Percentiles rank a stretch among this genome's conserved stretches.
phyloP scores from a whole-genome alignment of 208 protist species.

The Crithidia bombi region DNA sequence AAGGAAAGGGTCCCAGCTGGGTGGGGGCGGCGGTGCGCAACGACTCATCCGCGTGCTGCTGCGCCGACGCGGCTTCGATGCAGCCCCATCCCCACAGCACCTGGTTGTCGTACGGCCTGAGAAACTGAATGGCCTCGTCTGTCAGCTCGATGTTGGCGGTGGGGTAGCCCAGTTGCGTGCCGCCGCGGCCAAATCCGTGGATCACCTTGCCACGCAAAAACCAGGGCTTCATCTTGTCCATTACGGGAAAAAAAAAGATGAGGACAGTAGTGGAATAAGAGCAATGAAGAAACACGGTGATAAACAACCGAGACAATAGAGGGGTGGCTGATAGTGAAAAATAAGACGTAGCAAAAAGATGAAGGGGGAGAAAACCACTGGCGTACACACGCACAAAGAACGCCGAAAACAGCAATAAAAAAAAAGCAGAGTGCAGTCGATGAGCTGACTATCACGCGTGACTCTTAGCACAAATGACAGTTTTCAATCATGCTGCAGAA shows the following conservation, averaged over 20 bases:
- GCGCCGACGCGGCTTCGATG: slow-evolving; percentile 39
- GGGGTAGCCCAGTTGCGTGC: slow-evolving; percentile 87
- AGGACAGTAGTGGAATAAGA: neutral
- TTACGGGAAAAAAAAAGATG: slow-evolving; percentile 1
- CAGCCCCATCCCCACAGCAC: slow-evolving; percentile 89
- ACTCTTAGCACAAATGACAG: too few species aligned
- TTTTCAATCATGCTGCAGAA: too few species aligned
- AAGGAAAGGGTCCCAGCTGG: slow-evolving; percentile 54
- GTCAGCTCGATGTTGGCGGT: slow-evolving; percentile 85
- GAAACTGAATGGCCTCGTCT: slow-evolving; percentile 35
- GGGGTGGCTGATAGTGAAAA: neutral
- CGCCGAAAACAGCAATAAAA: neutral
- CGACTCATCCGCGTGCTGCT: neutral
- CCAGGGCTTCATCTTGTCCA: slow-evolving; percentile 48
- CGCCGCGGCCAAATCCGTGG: slow-evolving; percentile 86
- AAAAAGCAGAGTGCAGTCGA: neutral
- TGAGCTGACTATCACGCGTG: too few species aligned
- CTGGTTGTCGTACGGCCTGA: slow-evolving; percentile 62
- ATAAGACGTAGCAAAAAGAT: neutral
- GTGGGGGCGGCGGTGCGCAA: neutral
- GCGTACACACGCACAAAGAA: neutral
- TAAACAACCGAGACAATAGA: neutral
- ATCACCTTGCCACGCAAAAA: slow-evolving; percentile 79
- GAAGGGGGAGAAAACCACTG: too few species aligned
- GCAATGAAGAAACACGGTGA: neutral